Conservation (phyloP, 192 early-diverging fungal genomes). For the Dissophora globulifera region DNA sequence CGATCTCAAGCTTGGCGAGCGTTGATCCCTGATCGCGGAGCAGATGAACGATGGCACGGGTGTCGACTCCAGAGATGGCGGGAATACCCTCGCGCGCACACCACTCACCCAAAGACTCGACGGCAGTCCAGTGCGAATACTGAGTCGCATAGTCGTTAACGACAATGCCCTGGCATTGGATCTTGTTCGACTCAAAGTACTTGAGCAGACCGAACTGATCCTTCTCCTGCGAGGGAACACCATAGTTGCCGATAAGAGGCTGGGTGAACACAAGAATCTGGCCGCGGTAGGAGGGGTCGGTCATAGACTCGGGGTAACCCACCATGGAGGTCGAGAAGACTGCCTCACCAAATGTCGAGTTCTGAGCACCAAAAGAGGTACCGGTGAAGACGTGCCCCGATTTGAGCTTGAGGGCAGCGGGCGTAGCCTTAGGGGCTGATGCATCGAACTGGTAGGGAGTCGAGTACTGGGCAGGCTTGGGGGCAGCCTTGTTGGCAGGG, state of each 20-base stretch:
- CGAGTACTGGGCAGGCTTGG: conserved; percentile 30
- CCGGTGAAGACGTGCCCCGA: conserved; percentile 86
- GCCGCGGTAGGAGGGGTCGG: conserved; percentile 95
- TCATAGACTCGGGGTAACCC: conserved; percentile 98
- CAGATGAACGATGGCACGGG: conserved; percentile 86
- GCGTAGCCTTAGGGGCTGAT: conserved; percentile 55
- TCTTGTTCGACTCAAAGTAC: conserved; percentile 88
- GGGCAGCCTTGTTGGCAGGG: conserved; percentile 49
- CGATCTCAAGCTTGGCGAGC: conserved; percentile 79
- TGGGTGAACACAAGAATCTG: conserved; percentile 98
- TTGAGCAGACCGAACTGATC: conserved; percentile 86
- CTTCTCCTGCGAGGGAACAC: conserved; percentile 78
- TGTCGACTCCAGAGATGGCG: conserved; percentile 92
- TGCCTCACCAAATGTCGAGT: conserved; percentile 82
- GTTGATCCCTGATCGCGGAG: conserved; percentile 89
- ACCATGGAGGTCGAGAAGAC: conserved; percentile 96
- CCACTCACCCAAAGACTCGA: conserved; percentile 91
- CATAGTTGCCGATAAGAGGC: conserved; percentile 96
- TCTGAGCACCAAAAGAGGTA: conserved; percentile 86
- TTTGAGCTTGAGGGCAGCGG: conserved; percentile 80
- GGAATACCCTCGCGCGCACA: conserved; percentile 84
- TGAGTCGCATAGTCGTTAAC: conserved; percentile 92
- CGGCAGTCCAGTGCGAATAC: conserved; percentile 95
- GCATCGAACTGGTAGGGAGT: conserved; percentile 41
- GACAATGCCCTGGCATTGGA: conserved; percentile 89